Conservation (phyloP, 2,329 filamentous ascomycete species). For the Colletotrichum endophyticum region DNA sequence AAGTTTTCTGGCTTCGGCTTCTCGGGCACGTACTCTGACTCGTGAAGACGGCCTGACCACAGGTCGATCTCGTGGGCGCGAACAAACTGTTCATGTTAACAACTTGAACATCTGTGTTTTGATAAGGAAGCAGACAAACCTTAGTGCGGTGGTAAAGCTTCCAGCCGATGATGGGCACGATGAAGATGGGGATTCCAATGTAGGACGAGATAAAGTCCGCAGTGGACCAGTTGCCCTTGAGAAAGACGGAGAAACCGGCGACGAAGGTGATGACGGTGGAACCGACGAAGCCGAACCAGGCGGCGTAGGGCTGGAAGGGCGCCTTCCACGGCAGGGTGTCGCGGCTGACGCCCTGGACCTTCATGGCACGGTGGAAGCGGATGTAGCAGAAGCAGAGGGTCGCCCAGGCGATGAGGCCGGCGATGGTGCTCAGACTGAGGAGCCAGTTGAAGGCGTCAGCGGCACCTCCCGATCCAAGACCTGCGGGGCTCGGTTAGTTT, state of each 20-base stretch:
- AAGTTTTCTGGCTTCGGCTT: constrained; percentile 10
- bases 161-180: constrained; percentile 45
- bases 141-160: constrained; percentile 32
- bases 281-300: constrained; percentile 48
- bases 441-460: constrained; percentile 51
- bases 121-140: neutral
- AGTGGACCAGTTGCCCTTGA: constrained; percentile 59
- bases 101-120: neutral
- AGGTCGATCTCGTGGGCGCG: constrained; percentile 28
- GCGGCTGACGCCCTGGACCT: constrained; percentile 37
- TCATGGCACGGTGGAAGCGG: constrained; percentile 46
- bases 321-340: constrained; percentile 45
- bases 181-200: constrained; percentile 68
- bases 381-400: constrained; percentile 48
- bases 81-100: constrained; percentile 22
- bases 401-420: constrained; percentile 47
- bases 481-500: constrained; percentile 47
- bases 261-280: constrained; percentile 48
- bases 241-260: constrained; percentile 71
- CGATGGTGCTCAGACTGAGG: constrained; percentile 49
- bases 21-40: constrained; percentile 11
- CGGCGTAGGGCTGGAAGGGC: constrained; percentile 46
- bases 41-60: constrained; percentile 27
- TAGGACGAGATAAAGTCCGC: constrained; percentile 67
- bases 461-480: constrained; percentile 48